Evolutionary conservation across 306 rosid species (phyloP).

Genomic region (Fragaria vesca): DNA sequence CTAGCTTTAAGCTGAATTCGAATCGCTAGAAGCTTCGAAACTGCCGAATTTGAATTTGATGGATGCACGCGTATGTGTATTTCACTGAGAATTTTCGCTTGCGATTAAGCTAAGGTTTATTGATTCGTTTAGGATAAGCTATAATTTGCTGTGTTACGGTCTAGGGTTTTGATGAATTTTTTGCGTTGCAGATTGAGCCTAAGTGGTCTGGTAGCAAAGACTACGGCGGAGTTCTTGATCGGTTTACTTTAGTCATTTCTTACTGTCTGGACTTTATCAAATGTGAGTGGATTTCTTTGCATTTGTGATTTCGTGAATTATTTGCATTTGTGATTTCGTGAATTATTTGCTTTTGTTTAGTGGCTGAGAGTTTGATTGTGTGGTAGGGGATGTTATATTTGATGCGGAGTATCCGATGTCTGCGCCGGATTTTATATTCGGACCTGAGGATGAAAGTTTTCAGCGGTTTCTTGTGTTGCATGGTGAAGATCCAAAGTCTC

Average conservation of each 20-base stretch:
- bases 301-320: not conserved
- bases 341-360: not conserved
- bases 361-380: constrained; percentile 12
- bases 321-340: not conserved
- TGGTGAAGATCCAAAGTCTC: constrained; percentile 30
- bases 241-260: constrained; percentile 79
- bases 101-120: not conserved
- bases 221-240: constrained; percentile 54
- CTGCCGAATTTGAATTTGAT: not conserved
- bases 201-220: constrained; percentile 79
- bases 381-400: constrained; percentile 68
- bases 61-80: not conserved
- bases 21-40: not conserved
- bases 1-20: not conserved
- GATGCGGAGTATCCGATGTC: constrained; percentile 60
- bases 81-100: not conserved
- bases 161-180: constrained; percentile 19
- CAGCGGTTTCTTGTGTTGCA: constrained; percentile 50
- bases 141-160: not conserved
- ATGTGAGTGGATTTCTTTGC: constrained; percentile 44
- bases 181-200: constrained; percentile 64
- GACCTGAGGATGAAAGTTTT: constrained; percentile 70
- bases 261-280: constrained; percentile 81
- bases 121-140: not conserved
- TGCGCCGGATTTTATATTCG: constrained; percentile 85